Percentiles rank a stretch among this genome's conserved stretches.
These are phyloP conservation scores for Apiospora hydei DNA, from an alignment of 2,329 filamentous ascomycete genomes.

Conservation along the genomic window DNA sequence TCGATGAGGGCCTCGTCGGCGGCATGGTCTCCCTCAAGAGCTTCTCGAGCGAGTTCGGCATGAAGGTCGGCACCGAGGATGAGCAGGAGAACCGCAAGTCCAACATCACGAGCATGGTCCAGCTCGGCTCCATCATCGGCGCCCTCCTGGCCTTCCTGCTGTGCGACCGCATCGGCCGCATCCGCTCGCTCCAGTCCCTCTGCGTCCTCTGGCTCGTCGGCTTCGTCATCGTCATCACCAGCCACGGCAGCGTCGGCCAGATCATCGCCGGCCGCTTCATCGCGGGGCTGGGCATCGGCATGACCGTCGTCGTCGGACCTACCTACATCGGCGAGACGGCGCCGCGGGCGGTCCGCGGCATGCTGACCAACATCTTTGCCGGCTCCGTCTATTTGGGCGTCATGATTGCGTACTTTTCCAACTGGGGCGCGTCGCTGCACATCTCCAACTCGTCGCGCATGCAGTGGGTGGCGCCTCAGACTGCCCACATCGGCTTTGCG, in stretches of 20 bases:
- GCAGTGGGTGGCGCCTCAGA: slow-evolving; percentile 29
- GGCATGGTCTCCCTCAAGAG: slow-evolving; percentile 57
- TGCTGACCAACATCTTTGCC: slow-evolving; percentile 29
- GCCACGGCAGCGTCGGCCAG: slow-evolving; percentile 25
- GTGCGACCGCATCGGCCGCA: slow-evolving; percentile 36
- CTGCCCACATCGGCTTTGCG: slow-evolving; percentile 28
- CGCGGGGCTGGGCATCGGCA: slow-evolving; percentile 50
- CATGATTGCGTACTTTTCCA: slow-evolving; percentile 28
- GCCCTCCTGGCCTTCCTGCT: slow-evolving; percentile 33
- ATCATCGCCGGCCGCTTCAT: slow-evolving; percentile 51
- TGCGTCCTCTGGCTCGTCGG: slow-evolving; percentile 35
- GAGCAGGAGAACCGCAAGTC: slow-evolving; percentile 25
- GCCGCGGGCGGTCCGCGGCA: slow-evolving; percentile 26
- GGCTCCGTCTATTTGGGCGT: slow-evolving; percentile 27
- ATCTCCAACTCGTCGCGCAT: slow-evolving; percentile 24
- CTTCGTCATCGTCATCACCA: slow-evolving; percentile 31
- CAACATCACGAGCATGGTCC: slow-evolving; percentile 31
- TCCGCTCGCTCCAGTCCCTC: slow-evolving; percentile 34
- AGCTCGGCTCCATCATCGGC: slow-evolving; percentile 29
- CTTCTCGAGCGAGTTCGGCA: slow-evolving; percentile 53
- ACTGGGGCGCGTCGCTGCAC: slow-evolving; percentile 26
- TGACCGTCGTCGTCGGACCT: slow-evolving; percentile 48
- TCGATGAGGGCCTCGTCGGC: slow-evolving; percentile 67
- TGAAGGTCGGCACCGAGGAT: slow-evolving; percentile 43
- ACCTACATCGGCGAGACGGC: slow-evolving; percentile 56